These are phyloP conservation scores for Phalaenopsis hybrid DNA, from an alignment of 116 monocot species.

Conservation along the genomic window DNA sequence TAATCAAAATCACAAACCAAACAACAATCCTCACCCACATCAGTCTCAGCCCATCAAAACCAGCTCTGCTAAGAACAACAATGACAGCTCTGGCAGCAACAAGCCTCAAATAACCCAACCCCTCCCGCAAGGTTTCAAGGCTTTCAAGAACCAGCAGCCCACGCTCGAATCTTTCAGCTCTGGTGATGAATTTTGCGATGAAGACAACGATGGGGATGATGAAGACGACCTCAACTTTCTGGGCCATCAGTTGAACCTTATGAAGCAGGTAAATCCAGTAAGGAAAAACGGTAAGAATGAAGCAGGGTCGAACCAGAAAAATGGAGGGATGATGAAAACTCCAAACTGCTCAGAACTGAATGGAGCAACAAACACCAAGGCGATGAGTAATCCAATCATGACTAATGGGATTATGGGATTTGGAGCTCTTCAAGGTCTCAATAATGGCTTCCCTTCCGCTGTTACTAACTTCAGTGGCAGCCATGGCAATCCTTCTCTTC, in stretches of 20 bases:
- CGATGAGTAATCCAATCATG: constrained; percentile 12
- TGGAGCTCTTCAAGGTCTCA: constrained; percentile 2
- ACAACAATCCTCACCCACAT: not conserved
- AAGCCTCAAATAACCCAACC: constrained; percentile 15
- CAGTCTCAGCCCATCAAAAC: not conserved
- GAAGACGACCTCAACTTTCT: constrained; percentile 16
- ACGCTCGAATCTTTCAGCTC: constrained; percentile 8
- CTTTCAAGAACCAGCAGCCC: not conserved
- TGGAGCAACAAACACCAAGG: constrained; percentile 9
- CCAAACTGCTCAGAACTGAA: not conserved
- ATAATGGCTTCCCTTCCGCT: constrained; percentile 10
- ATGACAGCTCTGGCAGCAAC: not conserved
- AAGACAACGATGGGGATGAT: constrained; percentile 17
- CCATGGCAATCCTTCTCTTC: constrained; percentile 8
- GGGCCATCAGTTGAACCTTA: constrained; percentile 20
- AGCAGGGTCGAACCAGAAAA: not conserved
- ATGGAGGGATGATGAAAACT: not conserved
- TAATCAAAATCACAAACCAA: not conserved
- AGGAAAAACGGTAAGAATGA: constrained; percentile 3
- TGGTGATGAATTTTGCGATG: constrained; percentile 18
- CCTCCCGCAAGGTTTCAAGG: constrained; percentile 12
- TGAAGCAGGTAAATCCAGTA: constrained; percentile 14
- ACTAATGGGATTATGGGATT: not conserved
- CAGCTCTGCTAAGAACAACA: not conserved
- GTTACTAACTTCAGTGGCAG: not conserved